phyloP scores from a whole-genome alignment of 148 eudicot genomes.

The Chenopodium suecicum region DNA sequence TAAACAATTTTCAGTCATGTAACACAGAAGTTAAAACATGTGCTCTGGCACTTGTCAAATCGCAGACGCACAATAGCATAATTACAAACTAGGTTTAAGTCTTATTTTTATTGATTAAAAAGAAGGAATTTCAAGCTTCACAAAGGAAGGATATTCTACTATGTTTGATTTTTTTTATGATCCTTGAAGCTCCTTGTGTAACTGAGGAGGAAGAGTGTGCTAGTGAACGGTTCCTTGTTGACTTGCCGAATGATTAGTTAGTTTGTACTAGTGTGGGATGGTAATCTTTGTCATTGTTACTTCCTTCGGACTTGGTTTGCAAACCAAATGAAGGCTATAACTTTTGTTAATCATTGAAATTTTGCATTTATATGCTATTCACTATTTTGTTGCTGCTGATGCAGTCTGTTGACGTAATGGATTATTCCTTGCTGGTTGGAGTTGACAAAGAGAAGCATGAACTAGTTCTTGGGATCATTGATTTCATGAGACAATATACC shows the following conservation, averaged over 20 bases:
- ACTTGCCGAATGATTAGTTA: not conserved
- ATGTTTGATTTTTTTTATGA: not conserved
- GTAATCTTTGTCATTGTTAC: not conserved
- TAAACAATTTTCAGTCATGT: not conserved
- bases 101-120: too few species aligned
- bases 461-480: slow-evolving; percentile 92
- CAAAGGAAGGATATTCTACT: too few species aligned
- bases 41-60: not conserved
- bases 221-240: not conserved
- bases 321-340: not conserved
- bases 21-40: not conserved
- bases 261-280: not conserved
- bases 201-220: too few species aligned
- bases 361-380: not conserved
- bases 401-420: slow-evolving; percentile 97
- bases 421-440: slow-evolving; percentile 87
- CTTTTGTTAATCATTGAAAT: too few species aligned
- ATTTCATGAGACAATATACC: slow-evolving; percentile 96
- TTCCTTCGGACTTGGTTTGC: not conserved
- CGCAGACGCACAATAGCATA: not conserved
- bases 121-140: too few species aligned
- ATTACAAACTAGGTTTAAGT: not conserved
- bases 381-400: slow-evolving; percentile 6
- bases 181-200: not conserved
- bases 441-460: slow-evolving; percentile 91